Evolutionary conservation across 2,329 filamentous ascomycete species (phyloP).

Genomic region (Colletotrichum magnum): DNA sequence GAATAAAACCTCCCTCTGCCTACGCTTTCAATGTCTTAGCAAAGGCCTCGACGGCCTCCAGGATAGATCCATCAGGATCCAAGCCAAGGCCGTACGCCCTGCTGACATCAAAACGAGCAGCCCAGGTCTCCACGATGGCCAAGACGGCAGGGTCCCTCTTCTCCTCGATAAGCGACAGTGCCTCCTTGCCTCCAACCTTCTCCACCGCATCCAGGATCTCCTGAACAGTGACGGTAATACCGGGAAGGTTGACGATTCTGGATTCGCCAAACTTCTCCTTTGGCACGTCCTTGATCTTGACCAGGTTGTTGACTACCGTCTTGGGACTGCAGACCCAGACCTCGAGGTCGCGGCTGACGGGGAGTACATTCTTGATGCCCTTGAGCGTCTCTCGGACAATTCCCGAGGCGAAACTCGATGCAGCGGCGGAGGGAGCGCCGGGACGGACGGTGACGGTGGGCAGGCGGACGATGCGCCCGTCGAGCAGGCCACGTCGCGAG

Average conservation of each 20-base stretch:
- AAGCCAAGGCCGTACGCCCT: slow-evolving; percentile 69
- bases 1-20: background rate
- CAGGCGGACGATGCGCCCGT: slow-evolving; percentile 70
- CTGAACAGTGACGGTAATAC: slow-evolving; percentile 66
- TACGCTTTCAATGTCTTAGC: slow-evolving; percentile 30
- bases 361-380: slow-evolving; percentile 59
- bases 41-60: slow-evolving; percentile 31
- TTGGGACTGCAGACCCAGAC: slow-evolving; percentile 65
- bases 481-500: slow-evolving; percentile 66
- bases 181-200: slow-evolving; percentile 63
- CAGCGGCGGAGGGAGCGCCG: slow-evolving; percentile 72
- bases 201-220: slow-evolving; percentile 67
- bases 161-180: slow-evolving; percentile 61
- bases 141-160: slow-evolving; percentile 61
- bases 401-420: slow-evolving; percentile 72
- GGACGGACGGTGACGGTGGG: slow-evolving; percentile 74
- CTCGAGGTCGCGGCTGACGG: slow-evolving; percentile 58
- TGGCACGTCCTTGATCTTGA: slow-evolving; percentile 59
- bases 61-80: slow-evolving; percentile 53
- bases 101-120: slow-evolving; percentile 63
- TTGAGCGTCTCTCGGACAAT: slow-evolving; percentile 74
- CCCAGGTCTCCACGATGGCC: slow-evolving; percentile 68
- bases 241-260: slow-evolving; percentile 66
- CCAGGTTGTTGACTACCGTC: slow-evolving; percentile 60
- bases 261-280: slow-evolving; percentile 55